Base-by-base conservation (phyloP, 2,329 filamentous ascomycete genomes). In the Coniochaeta sp. region DNA sequence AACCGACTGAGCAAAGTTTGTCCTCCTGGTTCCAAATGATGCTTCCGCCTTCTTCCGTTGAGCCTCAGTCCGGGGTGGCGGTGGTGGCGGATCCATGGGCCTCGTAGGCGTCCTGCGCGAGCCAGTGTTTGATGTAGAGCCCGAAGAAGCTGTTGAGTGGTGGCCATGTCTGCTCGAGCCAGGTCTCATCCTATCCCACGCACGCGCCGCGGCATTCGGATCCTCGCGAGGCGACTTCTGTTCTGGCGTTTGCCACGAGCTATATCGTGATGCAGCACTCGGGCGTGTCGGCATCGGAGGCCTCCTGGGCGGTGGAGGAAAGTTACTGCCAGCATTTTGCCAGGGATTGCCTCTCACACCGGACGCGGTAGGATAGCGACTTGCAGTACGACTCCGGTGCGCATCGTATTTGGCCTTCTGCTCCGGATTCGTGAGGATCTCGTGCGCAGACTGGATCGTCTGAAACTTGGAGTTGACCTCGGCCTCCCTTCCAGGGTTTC, bases 391-490 rank as follows among this genome's bases (percentile, higher is more conserved):
- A 28, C 69, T 69, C 57, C 78, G 75, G 33, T 77, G 73, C 14
- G 77, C 75, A 69, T 86, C 82, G 63, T 85, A 84, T 59, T 81
- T 82, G 33, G 76, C 71, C 62, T 79, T 84, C 59, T 76, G 71
- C 2, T 76, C 73, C 1, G 80, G 76, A 61, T 84, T 81, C 28
- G 75, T 78, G 16, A 86, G 73, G 59, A 96, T 81, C 71, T 96
- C 92, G 70, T 96, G 88, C 24, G 92, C 92, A 5, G 89, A 85
- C 73, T 96, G 90, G 57, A 96, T 96, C 57, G 88, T 84, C 72
- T 96, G 90, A 69, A 96, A 96, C 69, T 90, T 89, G 34, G 88
- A 81, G 65, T 90, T 90, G 70, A 89, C 89, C 69, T 93, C 90
- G 61, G 84, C 76, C 74, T 96, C 91, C 69, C 84, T 85, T 58